Percentiles rank a stretch among this genome's conserved stretches.
Conservation (phyloP, 106 monocot genomes). For the Apostasia ramifera region DNA sequence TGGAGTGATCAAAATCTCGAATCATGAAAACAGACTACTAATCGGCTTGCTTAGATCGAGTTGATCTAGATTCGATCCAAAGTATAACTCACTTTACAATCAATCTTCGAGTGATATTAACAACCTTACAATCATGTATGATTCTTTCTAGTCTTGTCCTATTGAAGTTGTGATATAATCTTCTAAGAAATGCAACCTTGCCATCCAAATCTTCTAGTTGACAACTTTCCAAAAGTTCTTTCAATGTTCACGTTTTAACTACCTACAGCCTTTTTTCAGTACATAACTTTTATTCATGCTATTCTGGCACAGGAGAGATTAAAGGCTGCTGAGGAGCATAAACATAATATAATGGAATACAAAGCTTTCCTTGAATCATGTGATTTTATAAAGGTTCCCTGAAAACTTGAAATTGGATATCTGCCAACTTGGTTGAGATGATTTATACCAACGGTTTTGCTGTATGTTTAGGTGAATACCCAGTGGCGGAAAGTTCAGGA, state of each 20-base stretch:
- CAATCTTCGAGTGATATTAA: too few species aligned
- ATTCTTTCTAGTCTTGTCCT: too few species aligned
- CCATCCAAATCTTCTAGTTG: too few species aligned
- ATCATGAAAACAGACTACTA: too few species aligned
- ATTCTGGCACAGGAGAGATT: slow-evolving; percentile 52
- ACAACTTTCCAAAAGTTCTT: neutral
- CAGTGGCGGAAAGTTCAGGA: slow-evolving; percentile 97
- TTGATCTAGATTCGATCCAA: too few species aligned
- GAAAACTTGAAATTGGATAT: neutral
- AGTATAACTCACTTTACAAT: too few species aligned
- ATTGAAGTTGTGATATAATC: too few species aligned
- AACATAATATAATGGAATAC: slow-evolving; percentile 64
- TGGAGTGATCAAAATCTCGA: too few species aligned
- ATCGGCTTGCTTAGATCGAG: too few species aligned
- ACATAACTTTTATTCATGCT: neutral
- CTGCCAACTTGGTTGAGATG: neutral
- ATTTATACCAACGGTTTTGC: neutral
- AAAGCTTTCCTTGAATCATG: slow-evolving; percentile 89
- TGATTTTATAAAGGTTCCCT: slow-evolving; percentile 81
- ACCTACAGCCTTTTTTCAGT: neutral
- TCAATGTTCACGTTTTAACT: neutral
- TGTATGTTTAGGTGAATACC: slow-evolving; percentile 46
- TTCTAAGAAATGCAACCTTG: too few species aligned
- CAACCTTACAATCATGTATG: too few species aligned
- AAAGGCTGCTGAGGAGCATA: slow-evolving; percentile 90